A percentile compares a stretch with the other conserved stretches of the same genome.
phyloP scores from a whole-genome alignment of 2,329 filamentous ascomycete species.

The Chlorencoelia australis region DNA sequence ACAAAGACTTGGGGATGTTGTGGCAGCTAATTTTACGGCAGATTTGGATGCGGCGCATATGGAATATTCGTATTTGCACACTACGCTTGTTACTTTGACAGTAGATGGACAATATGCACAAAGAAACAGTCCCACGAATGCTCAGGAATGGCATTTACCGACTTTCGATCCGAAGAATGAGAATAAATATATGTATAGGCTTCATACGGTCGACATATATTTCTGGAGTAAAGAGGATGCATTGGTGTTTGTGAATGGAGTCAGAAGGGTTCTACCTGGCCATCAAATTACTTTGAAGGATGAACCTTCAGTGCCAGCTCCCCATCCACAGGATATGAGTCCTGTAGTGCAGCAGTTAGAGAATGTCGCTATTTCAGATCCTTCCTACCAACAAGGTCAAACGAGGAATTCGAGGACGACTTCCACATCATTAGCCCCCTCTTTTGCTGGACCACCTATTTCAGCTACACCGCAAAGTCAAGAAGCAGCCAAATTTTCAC shows the following conservation, averaged over 20 bases:
- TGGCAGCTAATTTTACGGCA: constrained; percentile 29
- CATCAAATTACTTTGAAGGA: constrained; percentile 53
- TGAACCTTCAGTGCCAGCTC: constrained; percentile 45
- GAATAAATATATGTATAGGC: constrained; percentile 68
- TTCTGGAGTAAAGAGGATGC: constrained; percentile 71
- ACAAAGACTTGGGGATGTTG: too few species aligned
- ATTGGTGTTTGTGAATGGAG: constrained; percentile 56
- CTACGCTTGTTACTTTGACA: constrained; percentile 57
- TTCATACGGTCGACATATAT: constrained; percentile 68
- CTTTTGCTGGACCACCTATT: constrained; percentile 25
- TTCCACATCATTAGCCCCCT: constrained; percentile 4
- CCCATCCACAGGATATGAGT: constrained; percentile 44
- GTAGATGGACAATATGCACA: constrained; percentile 37
- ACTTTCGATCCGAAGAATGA: constrained; percentile 63
- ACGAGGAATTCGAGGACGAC: constrained; percentile 21
- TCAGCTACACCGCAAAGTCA: constrained; percentile 27
- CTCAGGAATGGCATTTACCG: constrained; percentile 64
- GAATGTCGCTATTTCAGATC: constrained; percentile 55
- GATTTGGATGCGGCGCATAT: constrained; percentile 56
- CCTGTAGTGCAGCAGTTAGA: constrained; percentile 66
- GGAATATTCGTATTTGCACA: constrained; percentile 64
- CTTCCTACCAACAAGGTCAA: constrained; percentile 33
- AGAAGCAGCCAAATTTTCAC: constrained; percentile 34
- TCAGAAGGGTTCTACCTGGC: constrained; percentile 53
- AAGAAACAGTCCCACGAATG: constrained; percentile 25